Evolutionary conservation across 208 protist species (phyloP).

Genomic region (Crithidia acanthocephali): DNA sequence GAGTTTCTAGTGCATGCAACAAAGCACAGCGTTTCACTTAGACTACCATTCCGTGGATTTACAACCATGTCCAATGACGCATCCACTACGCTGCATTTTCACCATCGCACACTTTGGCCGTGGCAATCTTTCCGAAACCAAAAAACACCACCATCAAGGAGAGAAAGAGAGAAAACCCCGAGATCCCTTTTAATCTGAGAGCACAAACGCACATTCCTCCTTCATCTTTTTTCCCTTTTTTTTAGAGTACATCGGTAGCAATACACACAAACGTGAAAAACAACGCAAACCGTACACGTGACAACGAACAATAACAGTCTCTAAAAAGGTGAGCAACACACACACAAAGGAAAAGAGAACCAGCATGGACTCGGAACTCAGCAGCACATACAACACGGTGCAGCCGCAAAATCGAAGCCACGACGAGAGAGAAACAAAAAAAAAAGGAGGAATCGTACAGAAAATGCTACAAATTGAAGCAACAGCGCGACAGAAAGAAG

Average conservation of each 20-base stretch:
- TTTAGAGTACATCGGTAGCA: slow-evolving; percentile 7
- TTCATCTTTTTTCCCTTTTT: slow-evolving; percentile 6
- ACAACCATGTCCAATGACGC: no score
- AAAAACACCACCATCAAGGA: no score
- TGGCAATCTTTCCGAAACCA: no score
- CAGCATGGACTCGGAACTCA: not conserved
- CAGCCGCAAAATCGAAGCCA: not conserved
- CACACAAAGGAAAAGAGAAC: slow-evolving; percentile 13
- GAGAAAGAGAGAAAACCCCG: no score
- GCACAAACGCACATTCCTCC: no score
- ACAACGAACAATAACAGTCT: not conserved
- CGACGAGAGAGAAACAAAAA: not conserved
- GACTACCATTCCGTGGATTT: no score
- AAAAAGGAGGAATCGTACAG: slow-evolving; percentile 12
- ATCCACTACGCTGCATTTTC: no score
- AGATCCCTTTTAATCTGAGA: no score
- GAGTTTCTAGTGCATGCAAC: no score
- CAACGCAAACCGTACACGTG: not conserved
- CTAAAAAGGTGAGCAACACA: not conserved
- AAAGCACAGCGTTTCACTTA: no score
- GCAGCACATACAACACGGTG: not conserved
- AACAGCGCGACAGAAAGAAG: not conserved
- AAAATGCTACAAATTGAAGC: not conserved
- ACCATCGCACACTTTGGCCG: no score
- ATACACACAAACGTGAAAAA: not conserved